Base-by-base conservation (phyloP, 2,329 filamentous ascomycete species). In the Rhynchosporium secalis region DNA sequence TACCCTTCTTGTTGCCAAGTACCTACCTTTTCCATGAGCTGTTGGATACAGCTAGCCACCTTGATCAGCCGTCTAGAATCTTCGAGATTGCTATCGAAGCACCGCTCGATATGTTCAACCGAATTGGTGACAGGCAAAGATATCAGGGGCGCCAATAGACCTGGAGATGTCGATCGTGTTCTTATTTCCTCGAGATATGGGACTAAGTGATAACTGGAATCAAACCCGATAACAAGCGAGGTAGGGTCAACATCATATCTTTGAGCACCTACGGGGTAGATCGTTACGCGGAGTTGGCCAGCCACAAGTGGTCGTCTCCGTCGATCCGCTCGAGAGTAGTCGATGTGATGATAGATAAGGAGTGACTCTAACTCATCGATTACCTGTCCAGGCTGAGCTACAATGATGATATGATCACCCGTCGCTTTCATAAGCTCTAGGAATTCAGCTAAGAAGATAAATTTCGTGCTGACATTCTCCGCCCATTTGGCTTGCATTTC, bases 381-480 rank as follows among this genome's bases (percentile, higher is more conserved):
- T 6, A 84, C 74, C 36, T 78, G 76, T 9, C 78, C 78, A 5
- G 80, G 78, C 26, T 80, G 80, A 8, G 78, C 81, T 10, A 88
- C 69, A 29, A 88, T 78, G 13, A 86, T 73, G 7, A 88, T 72
- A 41, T 79, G 81, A 43, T 77, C 79, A 10, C 80, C 75, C 12
- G 75, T 72, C 15, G 75, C 72, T n/a, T 71, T 69, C 10, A 86
- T 70, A 8, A 73, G 69, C 26, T 80, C 75, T 36, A 87, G 70
- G 3, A 88, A 75, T 65, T 86, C 83, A 49, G 78, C 80, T 5
- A 87, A 68, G 66, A 88, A 88, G 38, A 78, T 80, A 67, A 83
- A 85, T 67, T 88, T 88, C 60, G 82, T 76, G 71, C 85, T 87
- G 9, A 83, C 80, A 58, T 80, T 80, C 60, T 80, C 78, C 1